These are phyloP conservation scores for Dictyostelium capitatum DNA, from an alignment of 78 protist species.

Conservation along the genomic window DNA sequence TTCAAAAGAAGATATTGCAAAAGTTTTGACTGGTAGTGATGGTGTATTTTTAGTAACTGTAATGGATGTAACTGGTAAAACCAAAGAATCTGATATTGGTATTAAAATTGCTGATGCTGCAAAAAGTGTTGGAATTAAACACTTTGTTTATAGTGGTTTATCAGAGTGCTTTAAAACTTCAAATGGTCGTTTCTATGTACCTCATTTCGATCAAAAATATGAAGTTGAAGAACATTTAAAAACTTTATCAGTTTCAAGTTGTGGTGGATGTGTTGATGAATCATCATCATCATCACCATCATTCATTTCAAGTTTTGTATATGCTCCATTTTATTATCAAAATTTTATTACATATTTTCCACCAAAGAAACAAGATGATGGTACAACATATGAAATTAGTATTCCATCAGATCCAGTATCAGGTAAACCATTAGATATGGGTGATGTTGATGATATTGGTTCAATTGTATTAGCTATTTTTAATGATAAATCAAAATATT, in stretches of 20 bases:
- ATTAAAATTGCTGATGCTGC: slow-evolving; percentile 22
- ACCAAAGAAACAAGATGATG: neutral
- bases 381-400: neutral
- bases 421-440: neutral
- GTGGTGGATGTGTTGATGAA: too few relatives aligned
- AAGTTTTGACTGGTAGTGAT: neutral
- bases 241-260: too few relatives aligned
- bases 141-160: neutral
- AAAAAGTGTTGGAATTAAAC: neutral
- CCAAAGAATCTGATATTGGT: neutral
- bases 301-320: neutral
- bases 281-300: too few relatives aligned
- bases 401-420: neutral
- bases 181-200: neutral
- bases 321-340: neutral
- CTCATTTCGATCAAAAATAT: slow-evolving; percentile 6
- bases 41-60: neutral
- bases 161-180: neutral
- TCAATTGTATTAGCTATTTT: neutral
- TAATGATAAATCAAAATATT: neutral
- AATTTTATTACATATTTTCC: neutral
- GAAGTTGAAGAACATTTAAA: neutral
- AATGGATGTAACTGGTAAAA: too few relatives aligned
- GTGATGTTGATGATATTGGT: slow-evolving; percentile 19
- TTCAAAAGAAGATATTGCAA: neutral